Conservation (phyloP, 2,329 filamentous ascomycete genomes). For the Setomelanomma holmii region DNA sequence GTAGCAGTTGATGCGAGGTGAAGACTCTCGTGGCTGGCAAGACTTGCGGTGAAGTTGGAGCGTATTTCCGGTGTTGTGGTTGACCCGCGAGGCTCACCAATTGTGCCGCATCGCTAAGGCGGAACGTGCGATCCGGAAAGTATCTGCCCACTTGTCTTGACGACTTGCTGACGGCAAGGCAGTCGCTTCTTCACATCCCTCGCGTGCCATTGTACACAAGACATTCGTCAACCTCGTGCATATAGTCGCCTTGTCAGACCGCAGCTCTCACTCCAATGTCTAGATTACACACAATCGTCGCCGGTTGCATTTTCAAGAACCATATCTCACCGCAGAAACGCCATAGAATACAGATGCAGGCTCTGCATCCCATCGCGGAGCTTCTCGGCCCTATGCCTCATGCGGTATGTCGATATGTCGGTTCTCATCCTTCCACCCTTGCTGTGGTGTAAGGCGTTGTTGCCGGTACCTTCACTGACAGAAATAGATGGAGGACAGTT, state of each 20-base stretch:
- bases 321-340: too few species aligned
- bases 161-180: too few species aligned
- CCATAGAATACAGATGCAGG: not conserved
- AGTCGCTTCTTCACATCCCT: too few species aligned
- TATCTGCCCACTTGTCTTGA: not conserved
- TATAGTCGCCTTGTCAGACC: too few species aligned
- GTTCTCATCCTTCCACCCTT: not conserved
- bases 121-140: not conserved
- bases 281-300: too few species aligned
- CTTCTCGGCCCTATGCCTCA: not conserved
- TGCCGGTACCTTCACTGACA: not conserved
- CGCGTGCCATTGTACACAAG: too few species aligned
- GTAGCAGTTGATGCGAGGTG: too few species aligned
- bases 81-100: not conserved
- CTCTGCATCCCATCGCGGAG: not conserved
- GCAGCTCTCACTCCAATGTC: too few species aligned
- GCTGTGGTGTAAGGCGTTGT: not conserved
- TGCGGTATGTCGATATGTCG: conserved; percentile 2
- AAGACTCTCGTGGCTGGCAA: too few species aligned
- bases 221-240: too few species aligned
- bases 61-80: not conserved
- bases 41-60: too few species aligned
- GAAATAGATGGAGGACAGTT: not conserved
- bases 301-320: too few species aligned
- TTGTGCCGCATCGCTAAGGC: not conserved